Conservation (phyloP, 1,139 yeast genomes). For the Diutina catenulata region DNA sequence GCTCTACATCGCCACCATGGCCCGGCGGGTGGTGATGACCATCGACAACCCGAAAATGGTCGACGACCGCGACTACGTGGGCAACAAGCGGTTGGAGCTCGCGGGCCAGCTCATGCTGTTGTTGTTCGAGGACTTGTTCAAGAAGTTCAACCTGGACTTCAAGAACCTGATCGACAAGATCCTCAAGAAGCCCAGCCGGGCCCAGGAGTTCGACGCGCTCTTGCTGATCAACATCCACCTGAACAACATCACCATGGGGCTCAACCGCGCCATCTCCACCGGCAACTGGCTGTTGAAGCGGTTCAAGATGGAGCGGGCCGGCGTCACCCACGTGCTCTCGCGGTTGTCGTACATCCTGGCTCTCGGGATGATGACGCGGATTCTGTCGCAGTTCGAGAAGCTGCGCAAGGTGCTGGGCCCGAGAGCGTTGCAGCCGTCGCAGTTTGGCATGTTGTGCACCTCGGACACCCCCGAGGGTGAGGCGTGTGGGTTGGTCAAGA, state of each 20-base stretch:
- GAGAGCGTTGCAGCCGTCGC: conserved; percentile 97
- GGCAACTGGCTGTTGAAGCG: conserved; percentile 98
- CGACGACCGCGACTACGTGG: conserved; percentile 96
- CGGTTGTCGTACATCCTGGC: conserved; percentile 90
- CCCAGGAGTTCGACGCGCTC: conserved; percentile 90
- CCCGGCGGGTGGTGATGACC: conserved; percentile 91
- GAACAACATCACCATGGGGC: conserved; percentile 84
- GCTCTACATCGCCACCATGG: conserved; percentile 88
- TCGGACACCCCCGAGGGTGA: conserved; percentile 99
- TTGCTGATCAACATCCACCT: conserved; percentile 83
- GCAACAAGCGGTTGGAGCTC: conserved; percentile 91
- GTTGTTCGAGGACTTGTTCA: conserved; percentile 90
- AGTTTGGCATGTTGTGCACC: conserved; percentile 97
- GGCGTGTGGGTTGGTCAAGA: conserved; percentile 97
- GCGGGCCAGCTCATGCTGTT: conserved; percentile 97
- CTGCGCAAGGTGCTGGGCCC: conserved; percentile 98
- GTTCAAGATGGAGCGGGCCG: conserved; percentile 99
- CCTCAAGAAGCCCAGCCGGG: conserved; percentile 84
- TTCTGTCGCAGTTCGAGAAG: conserved; percentile 94
- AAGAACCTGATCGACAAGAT: conserved; percentile 91
- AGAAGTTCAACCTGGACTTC: conserved; percentile 88
- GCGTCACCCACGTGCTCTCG: conserved; percentile 93
- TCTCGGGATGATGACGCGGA: conserved; percentile 98
- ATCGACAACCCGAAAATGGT: conserved; percentile 92
- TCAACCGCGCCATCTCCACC: conserved; percentile 93